Evolutionary conservation across 1,284 basidiomycete species (phyloP).

Genomic region (Agaricales sp.): DNA sequence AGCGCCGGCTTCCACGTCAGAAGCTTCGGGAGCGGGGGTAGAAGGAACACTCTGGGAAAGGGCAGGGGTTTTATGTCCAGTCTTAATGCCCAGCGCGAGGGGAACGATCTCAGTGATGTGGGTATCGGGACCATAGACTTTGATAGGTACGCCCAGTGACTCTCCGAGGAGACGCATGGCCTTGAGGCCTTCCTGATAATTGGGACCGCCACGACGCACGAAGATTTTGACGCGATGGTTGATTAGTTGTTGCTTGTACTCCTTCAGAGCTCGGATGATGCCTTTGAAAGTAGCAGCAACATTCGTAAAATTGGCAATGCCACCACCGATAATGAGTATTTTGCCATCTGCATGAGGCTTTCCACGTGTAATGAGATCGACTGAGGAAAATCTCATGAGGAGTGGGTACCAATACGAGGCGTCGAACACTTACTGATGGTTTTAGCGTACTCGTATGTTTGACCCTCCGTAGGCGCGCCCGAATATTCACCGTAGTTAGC

Average conservation of each 20-base stretch:
- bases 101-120: conserved; percentile 99
- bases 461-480: conserved; percentile 95
- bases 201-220: conserved; percentile 96
- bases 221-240: conserved; percentile 87
- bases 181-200: conserved; percentile 99
- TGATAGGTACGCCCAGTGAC: conserved; percentile 94
- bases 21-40: conserved; percentile 18
- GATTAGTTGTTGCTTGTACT: conserved; percentile 82
- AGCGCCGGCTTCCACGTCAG: conserved; percentile 22
- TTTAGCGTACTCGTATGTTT: conserved; percentile 99
- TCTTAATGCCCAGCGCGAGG: conserved; percentile 83
- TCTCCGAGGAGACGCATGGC: conserved; percentile 98
- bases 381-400: conserved; percentile 18
- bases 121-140: conserved; percentile 95
- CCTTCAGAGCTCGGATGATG: conserved; percentile 95
- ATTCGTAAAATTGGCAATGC: conserved; percentile 99
- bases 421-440: conserved; percentile 66
- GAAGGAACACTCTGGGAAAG: conserved; percentile 28
- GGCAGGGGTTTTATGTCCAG: conserved; percentile 27
- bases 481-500: conserved; percentile 99
- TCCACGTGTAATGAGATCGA: conserved; percentile 94
- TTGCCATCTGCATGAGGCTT: conserved; percentile 81
- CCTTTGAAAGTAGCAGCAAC: conserved; percentile 99
- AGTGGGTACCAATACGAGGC: background rate
- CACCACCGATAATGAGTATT: conserved; percentile 98